Base-by-base conservation (phyloP, 2,329 filamentous ascomycete species). In the Aspergillus vadensis region DNA sequence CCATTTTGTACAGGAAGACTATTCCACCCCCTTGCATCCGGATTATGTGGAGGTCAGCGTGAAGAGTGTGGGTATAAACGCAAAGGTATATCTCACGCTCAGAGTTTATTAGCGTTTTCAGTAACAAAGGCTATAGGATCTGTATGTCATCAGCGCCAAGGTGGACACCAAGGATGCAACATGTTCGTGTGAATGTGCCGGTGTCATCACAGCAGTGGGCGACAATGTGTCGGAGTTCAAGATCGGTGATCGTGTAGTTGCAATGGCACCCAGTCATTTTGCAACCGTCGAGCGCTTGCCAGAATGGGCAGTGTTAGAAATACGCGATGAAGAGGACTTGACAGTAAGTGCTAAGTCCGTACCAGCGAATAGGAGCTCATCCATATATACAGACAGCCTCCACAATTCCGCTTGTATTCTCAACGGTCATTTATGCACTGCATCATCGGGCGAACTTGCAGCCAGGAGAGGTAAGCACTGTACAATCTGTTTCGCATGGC, bases 381-480 rank as follows among this genome's bases (percentile, higher is more conserved):
- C 8, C 9, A 52, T 32, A 6, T 15, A 12, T 21, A 7, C 44
- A 21, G 57, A 53, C 21, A n/a, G 15, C 32, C 6, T 53, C 43
- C 6, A 55, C 51, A 1, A 39, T 50, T 7, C 59, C 59, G 5
- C 8, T 48, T 0, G 23, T 54, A 3, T 61, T 58, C 21, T 19
- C 50, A 7, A 61, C 59, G 1, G 50, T 50, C 8, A 25, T 51
- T 19, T 54, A 54, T 44, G 55, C 30, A 5, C 30, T 61, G n/a
- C 17, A 41, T 4, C 8, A 57, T 8, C 21, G 39, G 4, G 59
- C 54, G 14, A 10, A 19, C 1, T 3, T 61, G 9, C 23, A 50
- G 17, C 14, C 49, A 1, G 55, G 55, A 9, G 69, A 71, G 15
- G 50, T 54, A 27, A 25, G 50, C 25, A 17, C 25, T n/a, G n/a